phyloP scores from a whole-genome alignment of 768 basidiomycete genomes.

The Clitopilus passeckerianus region DNA sequence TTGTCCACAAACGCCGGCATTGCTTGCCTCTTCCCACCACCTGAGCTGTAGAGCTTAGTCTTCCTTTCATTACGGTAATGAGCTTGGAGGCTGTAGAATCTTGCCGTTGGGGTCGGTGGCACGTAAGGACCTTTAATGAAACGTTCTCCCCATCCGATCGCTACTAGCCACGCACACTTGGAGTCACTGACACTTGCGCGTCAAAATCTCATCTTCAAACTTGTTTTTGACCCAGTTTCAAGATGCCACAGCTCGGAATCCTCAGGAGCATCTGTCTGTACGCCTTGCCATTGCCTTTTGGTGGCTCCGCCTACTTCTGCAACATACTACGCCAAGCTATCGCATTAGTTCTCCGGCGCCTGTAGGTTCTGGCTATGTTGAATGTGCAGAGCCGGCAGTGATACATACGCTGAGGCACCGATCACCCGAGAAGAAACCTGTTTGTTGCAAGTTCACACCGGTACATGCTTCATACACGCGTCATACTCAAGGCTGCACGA shows the following conservation, averaged over 20 bases:
- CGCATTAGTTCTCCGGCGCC: too few relatives aligned
- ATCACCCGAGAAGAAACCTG: background rate
- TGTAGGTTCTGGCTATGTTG: too few relatives aligned
- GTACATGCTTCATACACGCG: background rate
- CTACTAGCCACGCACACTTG: background rate
- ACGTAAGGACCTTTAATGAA: background rate
- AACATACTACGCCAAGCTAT: too few relatives aligned
- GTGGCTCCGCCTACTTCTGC: background rate
- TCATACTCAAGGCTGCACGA: background rate
- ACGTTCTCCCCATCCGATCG: background rate
- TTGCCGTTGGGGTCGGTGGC: background rate
- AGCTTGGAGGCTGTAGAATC: background rate
- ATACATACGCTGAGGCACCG: background rate
- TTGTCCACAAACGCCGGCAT: too few relatives aligned
- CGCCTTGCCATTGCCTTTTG: background rate
- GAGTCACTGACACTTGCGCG: background rate
- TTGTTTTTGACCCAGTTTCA: background rate
- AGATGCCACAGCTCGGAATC: background rate
- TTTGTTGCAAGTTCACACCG: too few relatives aligned
- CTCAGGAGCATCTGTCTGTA: background rate
- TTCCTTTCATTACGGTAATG: background rate
- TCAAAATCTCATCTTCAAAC: background rate
- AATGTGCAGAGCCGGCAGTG: too few relatives aligned
- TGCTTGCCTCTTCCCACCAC: background rate
- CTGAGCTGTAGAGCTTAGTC: background rate